phyloP scores from a whole-genome alignment of 2,329 filamentous ascomycete genomes.

The Penicillium psychrosexuale region DNA sequence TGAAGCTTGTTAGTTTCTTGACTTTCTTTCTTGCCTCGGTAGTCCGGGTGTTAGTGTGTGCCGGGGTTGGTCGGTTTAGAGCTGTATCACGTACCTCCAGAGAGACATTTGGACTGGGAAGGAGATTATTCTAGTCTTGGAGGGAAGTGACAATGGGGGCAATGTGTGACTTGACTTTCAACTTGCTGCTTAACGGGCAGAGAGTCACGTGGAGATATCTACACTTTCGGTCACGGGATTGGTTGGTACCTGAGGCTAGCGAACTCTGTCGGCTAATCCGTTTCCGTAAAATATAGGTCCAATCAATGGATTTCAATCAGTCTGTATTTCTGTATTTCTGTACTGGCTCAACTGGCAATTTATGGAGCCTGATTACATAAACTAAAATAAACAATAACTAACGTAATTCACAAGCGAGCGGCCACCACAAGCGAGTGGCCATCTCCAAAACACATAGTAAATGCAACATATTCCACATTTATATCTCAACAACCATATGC shows the following conservation, averaged over 20 bases:
- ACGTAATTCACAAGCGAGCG: no score
- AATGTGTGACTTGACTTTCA: background rate
- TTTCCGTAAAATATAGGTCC: no score
- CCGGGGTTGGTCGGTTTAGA: background rate
- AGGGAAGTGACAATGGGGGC: background rate
- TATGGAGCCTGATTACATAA: no score
- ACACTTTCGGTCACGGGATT: slow-evolving; percentile 1
- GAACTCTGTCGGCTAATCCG: no score
- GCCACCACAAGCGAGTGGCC: no score
- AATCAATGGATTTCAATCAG: no score
- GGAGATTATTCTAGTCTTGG: background rate
- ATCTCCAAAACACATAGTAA: no score
- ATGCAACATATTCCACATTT: no score
- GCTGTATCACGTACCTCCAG: slow-evolving; percentile 35
- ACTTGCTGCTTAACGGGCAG: background rate
- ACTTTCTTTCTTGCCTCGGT: background rate
- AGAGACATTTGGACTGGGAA: slow-evolving; percentile 32
- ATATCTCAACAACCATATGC: no score
- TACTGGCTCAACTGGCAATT: no score
- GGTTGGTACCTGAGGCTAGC: slow-evolving; percentile 2
- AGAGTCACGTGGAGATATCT: slow-evolving; percentile 3
- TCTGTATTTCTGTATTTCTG: no score
- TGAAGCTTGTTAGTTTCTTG: background rate
- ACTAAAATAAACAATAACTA: no score
- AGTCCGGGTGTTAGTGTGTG: background rate